Evolutionary conservation across 805 yeast species (phyloP), one percentile per base, ranked within the genome.

Genomic region (Candida caryicola): DNA sequence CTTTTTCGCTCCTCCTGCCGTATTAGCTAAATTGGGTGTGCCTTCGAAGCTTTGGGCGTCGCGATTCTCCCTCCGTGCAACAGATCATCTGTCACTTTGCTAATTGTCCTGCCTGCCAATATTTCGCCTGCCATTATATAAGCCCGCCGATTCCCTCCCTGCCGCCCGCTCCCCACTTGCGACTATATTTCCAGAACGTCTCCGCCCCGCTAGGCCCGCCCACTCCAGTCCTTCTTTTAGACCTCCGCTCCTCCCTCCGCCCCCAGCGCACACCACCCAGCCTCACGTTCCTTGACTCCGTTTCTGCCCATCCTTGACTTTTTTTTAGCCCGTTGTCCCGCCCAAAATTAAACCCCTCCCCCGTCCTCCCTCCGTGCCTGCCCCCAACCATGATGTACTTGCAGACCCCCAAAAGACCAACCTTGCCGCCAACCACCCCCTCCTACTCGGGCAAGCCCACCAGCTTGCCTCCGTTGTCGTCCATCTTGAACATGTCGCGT

Each of bases 391-490:
- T 34, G 41, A 57, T 58, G 59, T 55, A 47, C 33, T 43, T 57
- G 33, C 63, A 54, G 39, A 62, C 69, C 19, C 66, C 72, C 34
- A 60, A 65, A 49, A 63, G 62, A 51, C 55, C 66, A 23, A 39
- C 40, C 38, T 46, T 50, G 33, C 56, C 60, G 29, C 41, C 63
- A 34, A 44, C 57, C 17, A 53, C 51, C 13, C 33, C 51, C 21
- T 36, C 47, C 33, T 41, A 48, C 39, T 37, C 33, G 25, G 26
- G 43, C 14, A 37, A 44, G 26, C 59, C 52, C 43, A 56, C 64
- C 29, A 50, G 51, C 36, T 60, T 69, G 38, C 74, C 73, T 16
- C 74, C 74, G 16, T 60, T 69, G 41, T 59, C 69, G 19, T 51
- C 70, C 17, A 51, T 68, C 19, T 53, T 62, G 34, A 48, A 40